A percentile compares a stretch with the other conserved stretches of the same genome.
Evolutionary conservation across 2,329 filamentous ascomycete genomes (phyloP).

Genomic region (Verticillium longisporum): DNA sequence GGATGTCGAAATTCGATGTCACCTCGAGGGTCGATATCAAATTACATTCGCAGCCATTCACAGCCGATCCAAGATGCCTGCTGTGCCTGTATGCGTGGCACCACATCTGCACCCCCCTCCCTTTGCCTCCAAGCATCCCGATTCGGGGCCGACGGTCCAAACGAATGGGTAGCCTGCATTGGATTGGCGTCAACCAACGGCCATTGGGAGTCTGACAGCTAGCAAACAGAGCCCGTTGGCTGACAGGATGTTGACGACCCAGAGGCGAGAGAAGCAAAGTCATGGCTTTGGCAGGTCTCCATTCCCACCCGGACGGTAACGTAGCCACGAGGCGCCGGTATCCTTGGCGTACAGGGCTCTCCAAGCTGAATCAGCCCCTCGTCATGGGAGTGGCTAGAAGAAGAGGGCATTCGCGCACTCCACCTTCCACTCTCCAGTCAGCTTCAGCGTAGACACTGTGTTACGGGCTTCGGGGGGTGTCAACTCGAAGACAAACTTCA

Average conservation of each 20-base stretch:
- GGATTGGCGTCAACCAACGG: not conserved
- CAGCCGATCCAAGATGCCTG: too few relatives aligned
- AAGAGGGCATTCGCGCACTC: not conserved
- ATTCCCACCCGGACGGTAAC: constrained; percentile 9
- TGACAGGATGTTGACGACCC: not conserved
- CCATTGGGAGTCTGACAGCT: not conserved
- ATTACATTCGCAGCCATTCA: too few relatives aligned
- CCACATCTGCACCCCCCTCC: too few relatives aligned
- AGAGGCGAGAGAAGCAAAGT: not conserved
- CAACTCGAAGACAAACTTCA: not conserved
- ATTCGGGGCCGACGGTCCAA: not conserved
- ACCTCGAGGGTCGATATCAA: too few relatives aligned
- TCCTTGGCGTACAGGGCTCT: not conserved
- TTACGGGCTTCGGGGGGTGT: not conserved
- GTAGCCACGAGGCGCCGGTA: constrained; percentile 4
- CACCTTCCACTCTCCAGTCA: not conserved
- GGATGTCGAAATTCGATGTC: too few relatives aligned
- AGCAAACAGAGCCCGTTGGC: not conserved
- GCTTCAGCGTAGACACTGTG: not conserved
- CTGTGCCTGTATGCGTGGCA: too few relatives aligned
- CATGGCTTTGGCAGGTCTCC: not conserved
- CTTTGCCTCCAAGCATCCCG: not conserved
- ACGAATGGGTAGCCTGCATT: not conserved
- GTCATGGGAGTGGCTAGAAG: not conserved
- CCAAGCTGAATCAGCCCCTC: not conserved